phyloP scores from a whole-genome alignment of 1,284 basidiomycete genomes.

The Cutaneotrichosporon arboriforme region DNA sequence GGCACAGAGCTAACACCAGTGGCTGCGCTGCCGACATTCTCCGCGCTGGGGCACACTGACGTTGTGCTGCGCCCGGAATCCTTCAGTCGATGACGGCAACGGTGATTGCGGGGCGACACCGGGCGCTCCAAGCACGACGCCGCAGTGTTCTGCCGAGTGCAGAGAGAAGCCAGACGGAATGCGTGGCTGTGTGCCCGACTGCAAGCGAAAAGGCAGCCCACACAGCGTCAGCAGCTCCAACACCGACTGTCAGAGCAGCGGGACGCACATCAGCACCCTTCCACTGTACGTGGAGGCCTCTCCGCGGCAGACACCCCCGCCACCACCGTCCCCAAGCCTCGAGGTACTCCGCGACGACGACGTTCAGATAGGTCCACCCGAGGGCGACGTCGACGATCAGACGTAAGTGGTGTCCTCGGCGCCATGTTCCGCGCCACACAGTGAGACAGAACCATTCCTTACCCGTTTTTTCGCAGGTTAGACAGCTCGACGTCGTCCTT shows the following conservation, averaged over 20 bases:
- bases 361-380: background rate
- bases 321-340: background rate
- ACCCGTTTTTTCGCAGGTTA: background rate
- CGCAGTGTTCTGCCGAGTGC: background rate
- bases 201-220: background rate
- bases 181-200: background rate
- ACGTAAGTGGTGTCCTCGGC: background rate
- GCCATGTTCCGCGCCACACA: too few species aligned
- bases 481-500: conserved; percentile 1
- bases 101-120: background rate
- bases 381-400: background rate
- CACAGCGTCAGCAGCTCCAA: background rate
- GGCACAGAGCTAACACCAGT: too few species aligned
- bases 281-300: background rate
- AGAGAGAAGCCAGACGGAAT: too few species aligned
- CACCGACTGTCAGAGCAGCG: background rate
- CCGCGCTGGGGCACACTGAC: too few species aligned
- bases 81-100: background rate
- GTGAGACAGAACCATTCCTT: background rate
- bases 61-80: background rate
- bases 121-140: background rate
- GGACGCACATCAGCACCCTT: background rate
- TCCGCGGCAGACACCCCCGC: background rate
- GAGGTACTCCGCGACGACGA: background rate
- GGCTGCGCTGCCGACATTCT: too few species aligned